Evolutionary conservation across 1,284 basidiomycete genomes (phyloP), one percentile per base, ranked within the genome.

Genomic region (Cryptococcus sp.): DNA sequence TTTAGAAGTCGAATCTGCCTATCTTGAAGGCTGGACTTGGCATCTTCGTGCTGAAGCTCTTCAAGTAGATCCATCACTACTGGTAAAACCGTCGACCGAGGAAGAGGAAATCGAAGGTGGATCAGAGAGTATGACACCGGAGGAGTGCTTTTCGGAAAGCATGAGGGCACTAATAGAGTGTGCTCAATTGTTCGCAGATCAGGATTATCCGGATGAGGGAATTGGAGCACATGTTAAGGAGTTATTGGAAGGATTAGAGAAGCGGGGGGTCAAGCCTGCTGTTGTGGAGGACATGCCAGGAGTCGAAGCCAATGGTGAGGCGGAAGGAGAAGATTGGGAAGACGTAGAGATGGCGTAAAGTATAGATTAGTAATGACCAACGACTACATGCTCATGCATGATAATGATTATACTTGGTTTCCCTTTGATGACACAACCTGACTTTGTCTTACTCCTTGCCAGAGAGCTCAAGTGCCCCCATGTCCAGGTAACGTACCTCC

Each of bases 1-100:
- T 62, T 84, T 91, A 67, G 88, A 92, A 55, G 85, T 93, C 5
- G 92, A 95, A 68, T 90, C 87, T 3, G 94, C 91, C 83, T 96
- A 96, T 73, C 82, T 95, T n/a, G 89, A 93, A 72, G 93, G 91
- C 52, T 94, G 91, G 90, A 87, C 89, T 57, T 92, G 90, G 81
- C 90, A 86, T 78, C 79, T 94, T 44, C 67, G 79, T 8, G 79
- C 74, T 6, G 71, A 78, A 57, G 67, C 71, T 11, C 52, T 74
- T 30, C 50, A 50, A 15, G 67, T 61, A 23, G 62, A 68, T 47
- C 65, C 69, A 7, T 44, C 62, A 8, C 35, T 59, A 5, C 38
- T 61, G 13, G 47, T 36, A 23, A 45, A 46, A 30, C 50, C 42
- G 23, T 31, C 42, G 84, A 86, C 82, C 81, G 83, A 0, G 85